These are phyloP conservation scores for Fusarium subtropicale DNA, from an alignment of 2,329 filamentous ascomycete species.

Conservation along the genomic window DNA sequence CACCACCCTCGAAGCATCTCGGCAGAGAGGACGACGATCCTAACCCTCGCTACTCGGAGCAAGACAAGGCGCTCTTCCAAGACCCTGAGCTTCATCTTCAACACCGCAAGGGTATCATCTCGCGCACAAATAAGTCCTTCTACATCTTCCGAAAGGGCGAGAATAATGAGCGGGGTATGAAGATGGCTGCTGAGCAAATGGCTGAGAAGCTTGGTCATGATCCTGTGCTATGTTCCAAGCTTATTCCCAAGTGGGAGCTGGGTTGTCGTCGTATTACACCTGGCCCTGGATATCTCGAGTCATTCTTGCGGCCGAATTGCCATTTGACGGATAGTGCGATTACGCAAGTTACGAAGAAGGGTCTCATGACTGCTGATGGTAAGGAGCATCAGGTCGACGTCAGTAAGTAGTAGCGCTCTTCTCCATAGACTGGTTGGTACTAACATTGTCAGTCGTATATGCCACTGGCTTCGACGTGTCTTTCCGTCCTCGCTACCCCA, in stretches of 20 bases:
- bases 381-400: conserved; percentile 40
- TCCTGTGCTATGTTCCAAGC: conserved; percentile 35
- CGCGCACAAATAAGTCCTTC: conserved; percentile 50
- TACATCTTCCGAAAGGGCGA: conserved; percentile 49
- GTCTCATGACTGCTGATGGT: conserved; percentile 37
- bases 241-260: conserved; percentile 42
- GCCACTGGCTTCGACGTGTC: conserved; percentile 68
- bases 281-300: conserved; percentile 39
- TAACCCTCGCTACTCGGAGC: conserved; percentile 46
- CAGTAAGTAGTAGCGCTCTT: conserved; percentile 20
- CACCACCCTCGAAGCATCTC: conserved; percentile 48
- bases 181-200: conserved; percentile 40
- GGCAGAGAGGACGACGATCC: conserved; percentile 47
- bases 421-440: fast-evolving
- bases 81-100: conserved; percentile 64
- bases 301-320: conserved; percentile 37
- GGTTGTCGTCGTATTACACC: conserved; percentile 39
- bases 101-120: conserved; percentile 56
- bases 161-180: conserved; percentile 41
- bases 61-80: conserved; percentile 62
- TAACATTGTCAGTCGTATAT: conserved; percentile 58
- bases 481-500: conserved; percentile 62
- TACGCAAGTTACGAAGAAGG: conserved; percentile 35
- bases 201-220: conserved; percentile 40
- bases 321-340: conserved; percentile 39